phyloP scores from a whole-genome alignment of 2,329 filamentous ascomycete genomes.

The Anisogramma anomala region DNA sequence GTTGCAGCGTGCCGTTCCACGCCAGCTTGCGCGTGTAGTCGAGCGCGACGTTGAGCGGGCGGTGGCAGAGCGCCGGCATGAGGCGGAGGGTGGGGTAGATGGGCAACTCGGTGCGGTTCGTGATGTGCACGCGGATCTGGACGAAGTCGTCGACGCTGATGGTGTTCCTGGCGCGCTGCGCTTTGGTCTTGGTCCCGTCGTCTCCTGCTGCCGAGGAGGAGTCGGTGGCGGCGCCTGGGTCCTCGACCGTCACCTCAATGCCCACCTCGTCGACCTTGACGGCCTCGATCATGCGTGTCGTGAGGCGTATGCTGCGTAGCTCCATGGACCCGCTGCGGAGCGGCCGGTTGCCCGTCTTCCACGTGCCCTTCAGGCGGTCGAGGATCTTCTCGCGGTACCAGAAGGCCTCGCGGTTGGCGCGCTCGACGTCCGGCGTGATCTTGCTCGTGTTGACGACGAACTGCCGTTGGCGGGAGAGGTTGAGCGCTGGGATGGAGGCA shows the following conservation, averaged over 20 bases:
- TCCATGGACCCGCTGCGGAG: slow-evolving; percentile 58
- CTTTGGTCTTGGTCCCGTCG: slow-evolving; percentile 13
- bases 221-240: slow-evolving; percentile 16
- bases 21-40: slow-evolving; percentile 73
- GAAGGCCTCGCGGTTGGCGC: slow-evolving; percentile 68
- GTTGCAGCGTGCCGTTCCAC: slow-evolving; percentile 78
- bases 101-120: slow-evolving; percentile 57
- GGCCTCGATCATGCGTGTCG: slow-evolving; percentile 68
- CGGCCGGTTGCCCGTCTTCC: slow-evolving; percentile 47
- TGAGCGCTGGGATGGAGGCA: slow-evolving; percentile 66
- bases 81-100: slow-evolving; percentile 65
- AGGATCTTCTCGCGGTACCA: slow-evolving; percentile 83
- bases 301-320: slow-evolving; percentile 62
- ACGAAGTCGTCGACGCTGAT: slow-evolving; percentile 51
- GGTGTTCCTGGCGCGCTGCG: slow-evolving; percentile 16
- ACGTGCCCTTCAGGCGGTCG: slow-evolving; percentile 56
- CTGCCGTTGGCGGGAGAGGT: slow-evolving; percentile 74
- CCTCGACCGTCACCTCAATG: slow-evolving; percentile 48
- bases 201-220: background rate
- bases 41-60: slow-evolving; percentile 59
- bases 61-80: slow-evolving; percentile 63
- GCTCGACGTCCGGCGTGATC: slow-evolving; percentile 68
- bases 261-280: slow-evolving; percentile 70
- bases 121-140: slow-evolving; percentile 57
- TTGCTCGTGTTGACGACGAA: slow-evolving; percentile 79